Conservation (phyloP, 2,329 filamentous ascomycete species). For the Claviceps fusiformis region DNA sequence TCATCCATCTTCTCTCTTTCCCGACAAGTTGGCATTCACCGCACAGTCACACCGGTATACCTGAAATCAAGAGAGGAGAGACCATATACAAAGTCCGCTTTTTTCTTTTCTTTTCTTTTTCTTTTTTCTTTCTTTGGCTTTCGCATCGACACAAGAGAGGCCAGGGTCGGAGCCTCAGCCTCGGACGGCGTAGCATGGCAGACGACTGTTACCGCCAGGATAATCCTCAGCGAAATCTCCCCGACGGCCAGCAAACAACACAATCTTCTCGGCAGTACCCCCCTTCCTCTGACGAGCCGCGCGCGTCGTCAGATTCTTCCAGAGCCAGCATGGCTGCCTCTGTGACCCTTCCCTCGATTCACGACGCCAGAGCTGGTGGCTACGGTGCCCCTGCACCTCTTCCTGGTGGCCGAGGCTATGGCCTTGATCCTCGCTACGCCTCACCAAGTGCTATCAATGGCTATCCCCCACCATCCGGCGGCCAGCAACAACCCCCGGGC, state of each 20-base stretch:
- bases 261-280: constrained; percentile 3
- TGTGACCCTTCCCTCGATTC: constrained; percentile 36
- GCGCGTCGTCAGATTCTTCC: constrained; percentile 7
- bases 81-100: constrained; percentile 5
- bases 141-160: constrained; percentile 12
- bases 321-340: constrained; percentile 27
- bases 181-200: constrained; percentile 22
- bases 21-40: neutral
- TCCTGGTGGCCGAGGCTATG: constrained; percentile 18
- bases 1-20: neutral
- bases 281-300: constrained; percentile 9
- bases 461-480: constrained; percentile 27
- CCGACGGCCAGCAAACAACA: constrained; percentile 21
- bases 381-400: constrained; percentile 20
- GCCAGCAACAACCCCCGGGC: constrained; percentile 16
- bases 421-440: constrained; percentile 25
- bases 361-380: constrained; percentile 26
- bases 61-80: neutral
- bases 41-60: constrained; percentile 5
- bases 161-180: constrained; percentile 10
- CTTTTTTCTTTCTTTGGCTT: constrained; percentile 8
- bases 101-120: too few relatives aligned
- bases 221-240: constrained; percentile 20
- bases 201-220: constrained; percentile 25
- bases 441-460: constrained; percentile 33